Evolutionary conservation across 2,329 filamentous ascomycete species (phyloP), one percentile per base, ranked within the genome.

Genomic region (Epichloe scottii): DNA sequence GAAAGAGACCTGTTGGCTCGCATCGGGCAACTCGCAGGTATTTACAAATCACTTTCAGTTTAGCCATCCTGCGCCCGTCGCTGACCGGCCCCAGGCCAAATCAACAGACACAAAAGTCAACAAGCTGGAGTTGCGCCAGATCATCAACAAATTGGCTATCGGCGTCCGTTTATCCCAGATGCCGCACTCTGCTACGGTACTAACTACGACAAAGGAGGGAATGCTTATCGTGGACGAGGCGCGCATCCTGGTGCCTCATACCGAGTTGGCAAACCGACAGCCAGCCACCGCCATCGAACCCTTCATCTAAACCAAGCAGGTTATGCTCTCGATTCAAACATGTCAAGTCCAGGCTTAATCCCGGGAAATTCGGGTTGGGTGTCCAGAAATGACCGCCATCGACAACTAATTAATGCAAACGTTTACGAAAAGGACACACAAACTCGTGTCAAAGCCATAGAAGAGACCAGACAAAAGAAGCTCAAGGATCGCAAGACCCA

Each of bases 321-420:
- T 40, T 61, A 66, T 8, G 51, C 66, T 10, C 63, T 66, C 8
- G 66, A 68, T 26, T 62, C 70, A 3, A 67, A 70, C 34, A 61
- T 68, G 3, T 65, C 67, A 2, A 66, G 62, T 17, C 55, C 57
- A 23, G 59, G 59, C 23, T 66, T 79, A 17, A 55, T 58, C 6
- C 41, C 51, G 38, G 50, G 59, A 55, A 30, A 58, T 56, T 8
- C 53, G 62, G 34, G 61, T 3, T 91, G 85, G 81, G 78, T 93
- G 41, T 78, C 82, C 5, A 86, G 83, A 63, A 84, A 75, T 47
- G 86, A 87, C 63, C 84, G 85, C 47, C 86, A 90, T 62, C 78
- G 87, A 62, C 87, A 94, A 65, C 71, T 94, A 40, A 93, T 94
- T 67, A 94, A 91, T 63, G 79, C 84, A 19, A 79, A 80, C 15